phyloP scores from a whole-genome alignment of 2,329 filamentous ascomycete species.

The Parastagonospora nodorum region DNA sequence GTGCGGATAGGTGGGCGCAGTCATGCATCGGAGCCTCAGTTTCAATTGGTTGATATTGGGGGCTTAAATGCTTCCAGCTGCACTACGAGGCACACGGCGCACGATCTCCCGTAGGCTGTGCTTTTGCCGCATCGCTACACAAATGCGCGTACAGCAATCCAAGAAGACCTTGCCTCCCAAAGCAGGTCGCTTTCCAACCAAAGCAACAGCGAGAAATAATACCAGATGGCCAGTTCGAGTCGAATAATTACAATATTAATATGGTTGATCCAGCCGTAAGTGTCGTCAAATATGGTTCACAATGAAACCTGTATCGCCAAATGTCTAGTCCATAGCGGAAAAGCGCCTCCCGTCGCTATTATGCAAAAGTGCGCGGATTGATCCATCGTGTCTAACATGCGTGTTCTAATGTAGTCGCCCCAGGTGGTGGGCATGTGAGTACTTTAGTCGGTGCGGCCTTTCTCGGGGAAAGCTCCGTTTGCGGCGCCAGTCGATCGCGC shows the following conservation, averaged over 20 bases:
- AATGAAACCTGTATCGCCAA: constrained; percentile 2
- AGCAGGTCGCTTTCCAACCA: background rate
- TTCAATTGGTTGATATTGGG: constrained; percentile 2
- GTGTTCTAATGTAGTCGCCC: no score
- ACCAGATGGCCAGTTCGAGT: background rate
- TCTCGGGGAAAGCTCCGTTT: constrained; percentile 33
- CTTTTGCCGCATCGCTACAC: background rate
- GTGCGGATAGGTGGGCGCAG: background rate
- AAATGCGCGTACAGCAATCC: background rate
- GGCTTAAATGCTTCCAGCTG: background rate
- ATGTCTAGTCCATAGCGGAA: constrained; percentile 1
- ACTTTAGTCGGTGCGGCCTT: constrained; percentile 40
- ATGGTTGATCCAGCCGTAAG: constrained; percentile 4
- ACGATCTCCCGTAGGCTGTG: constrained; percentile 3
- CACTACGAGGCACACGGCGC: background rate
- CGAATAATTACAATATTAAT: constrained; percentile 8
- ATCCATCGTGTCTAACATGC: constrained; percentile 2
- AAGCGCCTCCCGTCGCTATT: background rate
- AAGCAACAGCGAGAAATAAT: background rate
- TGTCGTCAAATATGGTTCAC: constrained; percentile 3
- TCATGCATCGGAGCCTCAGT: background rate
- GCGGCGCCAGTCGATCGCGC: constrained; percentile 32
- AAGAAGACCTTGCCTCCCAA: background rate
- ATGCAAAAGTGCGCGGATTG: constrained; percentile 2
- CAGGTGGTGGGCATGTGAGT: no score